Evolutionary conservation across 306 rosid genomes (phyloP).

Genomic region (Adenanthera pavonina): DNA sequence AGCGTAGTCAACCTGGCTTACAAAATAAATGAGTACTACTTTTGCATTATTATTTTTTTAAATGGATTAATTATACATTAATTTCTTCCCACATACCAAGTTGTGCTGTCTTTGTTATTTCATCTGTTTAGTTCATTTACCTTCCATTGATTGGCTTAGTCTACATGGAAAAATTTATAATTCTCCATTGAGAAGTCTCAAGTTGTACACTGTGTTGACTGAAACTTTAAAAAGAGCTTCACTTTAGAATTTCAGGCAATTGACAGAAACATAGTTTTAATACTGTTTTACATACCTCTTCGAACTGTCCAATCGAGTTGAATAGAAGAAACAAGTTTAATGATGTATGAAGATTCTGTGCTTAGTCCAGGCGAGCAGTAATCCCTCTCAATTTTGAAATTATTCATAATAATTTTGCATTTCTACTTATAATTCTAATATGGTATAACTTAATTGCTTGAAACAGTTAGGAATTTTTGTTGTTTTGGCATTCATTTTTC

Average conservation of each 20-base stretch:
- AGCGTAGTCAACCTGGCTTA: not conserved
- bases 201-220: not conserved
- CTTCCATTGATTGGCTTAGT: not conserved
- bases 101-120: conserved; percentile 1
- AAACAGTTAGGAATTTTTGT: not conserved
- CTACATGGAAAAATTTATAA: conserved; percentile 15
- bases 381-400: conserved; percentile 30
- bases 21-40: not conserved
- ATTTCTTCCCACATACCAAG: not conserved
- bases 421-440: conserved; percentile 7
- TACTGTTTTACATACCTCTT: not conserved
- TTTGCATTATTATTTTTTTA: conserved; percentile 4
- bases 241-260: conserved; percentile 22
- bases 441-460: conserved; percentile 22
- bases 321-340: conserved; percentile 20
- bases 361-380: not conserved
- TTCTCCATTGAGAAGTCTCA: conserved; percentile 25
- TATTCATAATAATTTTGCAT: not conserved
- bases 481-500: conserved; percentile 22
- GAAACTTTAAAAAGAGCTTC: conserved; percentile 9
- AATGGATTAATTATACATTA: not conserved
- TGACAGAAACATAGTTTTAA: not conserved
- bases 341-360: conserved; percentile 9
- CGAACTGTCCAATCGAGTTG: not conserved
- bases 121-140: not conserved